Conservation (phyloP, 2,329 filamentous ascomycete species). For the Fusarium dlaminii region DNA sequence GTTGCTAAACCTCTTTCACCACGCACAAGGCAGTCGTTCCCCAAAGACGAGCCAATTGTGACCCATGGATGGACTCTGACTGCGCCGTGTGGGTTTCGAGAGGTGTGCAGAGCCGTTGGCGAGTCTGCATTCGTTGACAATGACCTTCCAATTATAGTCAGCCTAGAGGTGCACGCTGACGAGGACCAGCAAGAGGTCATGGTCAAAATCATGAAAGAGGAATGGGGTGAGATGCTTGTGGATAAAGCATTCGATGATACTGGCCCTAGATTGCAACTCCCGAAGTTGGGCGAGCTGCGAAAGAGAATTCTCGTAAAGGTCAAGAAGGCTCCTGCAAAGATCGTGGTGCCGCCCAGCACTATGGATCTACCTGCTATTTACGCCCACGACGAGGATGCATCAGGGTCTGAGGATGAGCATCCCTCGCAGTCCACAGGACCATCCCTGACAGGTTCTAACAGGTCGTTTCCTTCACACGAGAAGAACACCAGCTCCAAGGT, state of each 20-base stretch:
- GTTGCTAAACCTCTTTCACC: slow-evolving; percentile 38
- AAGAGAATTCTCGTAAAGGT: slow-evolving; percentile 88
- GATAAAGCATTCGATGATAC: slow-evolving; percentile 63
- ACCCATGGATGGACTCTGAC: slow-evolving; percentile 87
- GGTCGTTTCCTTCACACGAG: slow-evolving; percentile 23
- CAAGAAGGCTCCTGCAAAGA: slow-evolving; percentile 64
- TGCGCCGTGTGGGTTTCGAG: slow-evolving; percentile 84
- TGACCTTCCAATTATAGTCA: slow-evolving; percentile 86
- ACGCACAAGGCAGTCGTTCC: slow-evolving; percentile 40
- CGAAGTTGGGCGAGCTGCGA: slow-evolving; percentile 75
- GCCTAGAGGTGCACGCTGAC: slow-evolving; percentile 88
- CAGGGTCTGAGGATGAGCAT: slow-evolving; percentile 57
- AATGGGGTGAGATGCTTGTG: slow-evolving; percentile 81
- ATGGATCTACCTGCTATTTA: slow-evolving; percentile 45
- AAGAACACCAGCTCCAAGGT: slow-evolving; percentile 62
- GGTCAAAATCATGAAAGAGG: slow-evolving; percentile 92
- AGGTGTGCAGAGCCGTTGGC: slow-evolving; percentile 82
- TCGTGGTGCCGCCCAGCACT: slow-evolving; percentile 44
- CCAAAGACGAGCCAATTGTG: slow-evolving; percentile 76
- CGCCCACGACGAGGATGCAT: slow-evolving; percentile 51
- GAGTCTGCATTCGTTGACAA: slow-evolving; percentile 81
- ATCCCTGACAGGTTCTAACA: slow-evolving; percentile 20
- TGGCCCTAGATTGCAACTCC: slow-evolving; percentile 66
- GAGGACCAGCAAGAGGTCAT: slow-evolving; percentile 87
- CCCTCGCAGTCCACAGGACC: slow-evolving; percentile 20